Evolutionary conservation across 495 filamentous ascomycete species (phyloP), one percentile per base, ranked within the genome.

Genomic region (Daldinia bambusicola): DNA sequence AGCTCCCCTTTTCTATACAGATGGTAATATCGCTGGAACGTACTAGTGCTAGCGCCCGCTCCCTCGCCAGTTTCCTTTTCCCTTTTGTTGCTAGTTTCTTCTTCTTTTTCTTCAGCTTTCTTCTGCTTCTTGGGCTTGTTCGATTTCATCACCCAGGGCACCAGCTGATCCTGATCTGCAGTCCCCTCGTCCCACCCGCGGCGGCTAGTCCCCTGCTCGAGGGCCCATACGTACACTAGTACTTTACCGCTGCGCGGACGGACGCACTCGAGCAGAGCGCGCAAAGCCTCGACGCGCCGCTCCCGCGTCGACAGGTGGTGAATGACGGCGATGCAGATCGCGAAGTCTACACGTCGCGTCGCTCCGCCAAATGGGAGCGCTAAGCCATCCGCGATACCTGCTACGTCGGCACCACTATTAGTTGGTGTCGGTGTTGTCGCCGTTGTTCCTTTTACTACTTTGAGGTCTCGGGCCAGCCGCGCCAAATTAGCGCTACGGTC

Each of bases 201-300:
- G 62, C 96, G 90, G 77, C 94, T 97, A 66, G 80, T 82, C 77
- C 92, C 91, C 79, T 99, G 95, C 81, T 99, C 95, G 26, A 99
- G 84, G 2, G 95, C 95, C 95, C 95, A 99, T n/a, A 95, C 95
- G 77, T 95, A 97, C 26, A 98, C 84, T 66, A 99, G 79, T 16
- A 91, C 89, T 76, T 84, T 89, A 12, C 93, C 93, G 10, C 83
- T 81, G 41, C 75, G 83, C 37, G 72, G 55, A 41, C 61, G 66
- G 67, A 97, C 82, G 55, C 88, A 88, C 60, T 87, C 85, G 71
- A 98, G 83, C 32, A 97, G 88, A 38, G 87, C 85, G 45, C 84
- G 82, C 55, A 98, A 85, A 13, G 92, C 93, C 69, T 91, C 87
- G 57, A 92, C 80, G 64, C 95, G 86, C 71, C 95, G 84, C 62